Conservation (phyloP, 805 yeast genomes). For the Wickerhamiella alocasiicola region DNA sequence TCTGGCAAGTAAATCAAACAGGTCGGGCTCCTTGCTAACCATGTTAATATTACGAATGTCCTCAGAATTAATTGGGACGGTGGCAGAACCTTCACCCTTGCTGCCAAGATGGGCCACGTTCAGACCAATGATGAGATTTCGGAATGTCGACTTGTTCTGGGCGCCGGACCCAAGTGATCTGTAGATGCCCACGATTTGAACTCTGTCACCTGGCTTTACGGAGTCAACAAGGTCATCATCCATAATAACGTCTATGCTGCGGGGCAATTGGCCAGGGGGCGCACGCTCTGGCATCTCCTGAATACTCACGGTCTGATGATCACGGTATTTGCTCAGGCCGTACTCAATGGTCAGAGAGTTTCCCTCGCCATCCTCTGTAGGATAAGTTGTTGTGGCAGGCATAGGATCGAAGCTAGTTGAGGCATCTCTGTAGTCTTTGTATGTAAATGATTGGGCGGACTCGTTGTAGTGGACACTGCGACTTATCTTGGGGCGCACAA, state of each 20-base stretch:
- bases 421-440: constrained; percentile 85
- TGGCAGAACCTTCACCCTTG: constrained; percentile 70
- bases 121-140: constrained; percentile 74
- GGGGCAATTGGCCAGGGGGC: constrained; percentile 94
- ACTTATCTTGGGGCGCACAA: constrained; percentile 83
- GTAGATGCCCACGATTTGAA: constrained; percentile 87
- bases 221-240: constrained; percentile 90
- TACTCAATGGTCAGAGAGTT: constrained; percentile 80
- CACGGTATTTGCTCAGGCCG: constrained; percentile 83
- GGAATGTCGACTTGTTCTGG: constrained; percentile 51
- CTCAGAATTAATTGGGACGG: constrained; percentile 54
- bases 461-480: constrained; percentile 91
- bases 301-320: constrained; percentile 83
- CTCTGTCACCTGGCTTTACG: constrained; percentile 92
- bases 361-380: constrained; percentile 87
- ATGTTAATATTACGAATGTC: constrained; percentile 81
- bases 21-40: constrained; percentile 53
- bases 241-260: constrained; percentile 81
- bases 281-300: constrained; percentile 98
- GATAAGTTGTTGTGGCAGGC: constrained; percentile 74
- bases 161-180: constrained; percentile 72
- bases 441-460: constrained; percentile 67
- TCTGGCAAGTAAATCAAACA: constrained; percentile 67
- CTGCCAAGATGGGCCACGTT: constrained; percentile 83
- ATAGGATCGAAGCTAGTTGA: constrained; percentile 82